Percentiles rank a stretch among this genome's conserved stretches.
Conservation (phyloP, 1,139 yeast species). For the Kazachstania sp. region DNA sequence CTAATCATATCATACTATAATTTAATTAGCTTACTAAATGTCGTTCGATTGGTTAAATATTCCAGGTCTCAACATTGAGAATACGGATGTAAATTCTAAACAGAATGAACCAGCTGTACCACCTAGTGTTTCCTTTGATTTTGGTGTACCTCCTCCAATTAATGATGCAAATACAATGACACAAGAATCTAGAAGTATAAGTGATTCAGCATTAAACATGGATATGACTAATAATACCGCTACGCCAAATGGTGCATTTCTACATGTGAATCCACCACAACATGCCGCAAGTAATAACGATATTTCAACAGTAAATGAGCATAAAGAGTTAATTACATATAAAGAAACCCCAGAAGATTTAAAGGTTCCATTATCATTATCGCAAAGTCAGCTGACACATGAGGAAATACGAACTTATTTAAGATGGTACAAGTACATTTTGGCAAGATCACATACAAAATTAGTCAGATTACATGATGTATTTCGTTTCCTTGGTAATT, state of each 20-base stretch:
- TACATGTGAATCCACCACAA: neutral
- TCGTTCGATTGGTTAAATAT: constrained; percentile 31
- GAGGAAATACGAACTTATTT: constrained; percentile 65
- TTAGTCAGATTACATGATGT: constrained; percentile 55
- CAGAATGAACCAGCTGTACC: constrained; percentile 14
- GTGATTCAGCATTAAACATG: constrained; percentile 6
- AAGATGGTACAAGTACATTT: constrained; percentile 69
- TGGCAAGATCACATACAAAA: constrained; percentile 47
- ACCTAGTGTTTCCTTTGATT: constrained; percentile 25
- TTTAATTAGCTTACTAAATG: constrained; percentile 11
- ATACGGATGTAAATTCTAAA: constrained; percentile 10
- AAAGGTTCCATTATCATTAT: constrained; percentile 50
- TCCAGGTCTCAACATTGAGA: constrained; percentile 21
- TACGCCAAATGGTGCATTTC: neutral
- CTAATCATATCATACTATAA: neutral
- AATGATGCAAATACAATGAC: constrained; percentile 1
- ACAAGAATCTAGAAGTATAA: constrained; percentile 5
- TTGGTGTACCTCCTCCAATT: constrained; percentile 8
- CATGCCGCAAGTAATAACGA: constrained; percentile 1
- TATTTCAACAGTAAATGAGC: neutral
- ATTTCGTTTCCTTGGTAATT: constrained; percentile 53
- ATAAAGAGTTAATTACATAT: constrained; percentile 9
- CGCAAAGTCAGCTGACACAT: constrained; percentile 50
- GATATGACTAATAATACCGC: neutral
- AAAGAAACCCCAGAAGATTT: constrained; percentile 26